These are phyloP conservation scores for Daldinia loculata DNA, from an alignment of 495 filamentous ascomycete species.

Conservation along the genomic window DNA sequence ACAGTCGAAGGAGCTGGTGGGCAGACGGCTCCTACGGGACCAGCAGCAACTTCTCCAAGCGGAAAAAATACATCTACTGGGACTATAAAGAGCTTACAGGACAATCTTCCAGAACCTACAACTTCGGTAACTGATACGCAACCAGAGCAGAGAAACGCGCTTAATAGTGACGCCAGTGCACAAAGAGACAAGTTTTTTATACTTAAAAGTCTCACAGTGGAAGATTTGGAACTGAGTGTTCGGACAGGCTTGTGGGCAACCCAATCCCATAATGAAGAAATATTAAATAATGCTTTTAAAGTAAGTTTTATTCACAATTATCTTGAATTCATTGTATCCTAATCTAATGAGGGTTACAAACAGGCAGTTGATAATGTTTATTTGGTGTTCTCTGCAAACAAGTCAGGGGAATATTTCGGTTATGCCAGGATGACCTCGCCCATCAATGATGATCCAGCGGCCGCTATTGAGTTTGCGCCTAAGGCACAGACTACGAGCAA, in stretches of 20 bases:
- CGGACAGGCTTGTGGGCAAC: conserved; percentile 92
- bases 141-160: conserved; percentile 14
- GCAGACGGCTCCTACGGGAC: conserved; percentile 62
- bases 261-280: conserved; percentile 88
- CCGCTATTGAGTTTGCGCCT: conserved; percentile 70
- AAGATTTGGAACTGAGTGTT: conserved; percentile 92
- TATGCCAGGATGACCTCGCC: conserved; percentile 91
- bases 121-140: conserved; percentile 28
- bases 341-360: conserved; percentile 26
- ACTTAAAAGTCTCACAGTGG: conserved; percentile 93
- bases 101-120: conserved; percentile 30
- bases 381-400: conserved; percentile 96
- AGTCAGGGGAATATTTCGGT: conserved; percentile 97
- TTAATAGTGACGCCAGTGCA: conserved; percentile 25
- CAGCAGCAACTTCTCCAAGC: conserved; percentile 50
- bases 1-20: conserved; percentile 59
- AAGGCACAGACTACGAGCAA: conserved; percentile 66
- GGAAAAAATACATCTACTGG: conserved; percentile 38
- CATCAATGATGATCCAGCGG: conserved; percentile 77
- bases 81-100: conserved; percentile 33
- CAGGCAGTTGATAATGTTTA: conserved; percentile 89
- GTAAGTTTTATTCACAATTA: conserved; percentile 57
- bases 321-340: not conserved
- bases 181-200: conserved; percentile 84
- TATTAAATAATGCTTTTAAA: conserved; percentile 84